A percentile compares a stretch with the other conserved stretches of the same genome.
Evolutionary conservation across 2,329 filamentous ascomycete species (phyloP).

Genomic region (Aspergillus sp.): DNA sequence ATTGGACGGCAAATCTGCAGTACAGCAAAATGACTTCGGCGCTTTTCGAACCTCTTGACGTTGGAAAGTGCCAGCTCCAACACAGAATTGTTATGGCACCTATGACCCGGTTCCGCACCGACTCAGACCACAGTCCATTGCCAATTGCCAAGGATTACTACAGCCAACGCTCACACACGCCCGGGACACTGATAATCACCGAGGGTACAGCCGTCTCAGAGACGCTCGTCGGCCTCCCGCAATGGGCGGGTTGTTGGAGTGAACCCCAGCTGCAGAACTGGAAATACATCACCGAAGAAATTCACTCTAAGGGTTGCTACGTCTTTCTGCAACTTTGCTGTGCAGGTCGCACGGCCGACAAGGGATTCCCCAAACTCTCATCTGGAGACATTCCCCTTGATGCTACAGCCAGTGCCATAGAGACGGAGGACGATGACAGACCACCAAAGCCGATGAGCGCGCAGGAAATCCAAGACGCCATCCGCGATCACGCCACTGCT

Average conservation of each 20-base stretch:
- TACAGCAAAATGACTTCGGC: not conserved
- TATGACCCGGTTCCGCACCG: slow-evolving; percentile 56
- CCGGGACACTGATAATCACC: slow-evolving; percentile 61
- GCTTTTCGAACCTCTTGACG: slow-evolving; percentile 34
- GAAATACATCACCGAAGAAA: slow-evolving; percentile 40
- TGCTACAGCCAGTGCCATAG: not conserved
- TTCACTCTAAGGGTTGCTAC: not conserved
- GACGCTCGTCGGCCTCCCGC: not conserved
- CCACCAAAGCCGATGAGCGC: slow-evolving; percentile 38
- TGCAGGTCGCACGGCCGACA: not conserved
- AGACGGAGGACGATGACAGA: slow-evolving; percentile 23
- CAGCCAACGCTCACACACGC: slow-evolving; percentile 54
- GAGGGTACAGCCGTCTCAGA: slow-evolving; percentile 57
- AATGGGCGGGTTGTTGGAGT: slow-evolving; percentile 40
- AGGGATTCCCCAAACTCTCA: not conserved
- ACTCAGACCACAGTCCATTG: slow-evolving; percentile 53
- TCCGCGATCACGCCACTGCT: slow-evolving; percentile 50
- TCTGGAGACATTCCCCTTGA: slow-evolving; percentile 28
- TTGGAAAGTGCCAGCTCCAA: slow-evolving; percentile 43
- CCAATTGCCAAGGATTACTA: slow-evolving; percentile 45
- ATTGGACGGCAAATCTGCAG: not conserved
- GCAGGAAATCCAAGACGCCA: slow-evolving; percentile 50
- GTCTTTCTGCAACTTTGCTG: not conserved
- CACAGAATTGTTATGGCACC: slow-evolving; percentile 59
- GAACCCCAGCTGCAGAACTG: slow-evolving; percentile 60